phyloP scores from a whole-genome alignment of 2,329 filamentous ascomycete species.

The Aspergillus brunneoviolaceus region DNA sequence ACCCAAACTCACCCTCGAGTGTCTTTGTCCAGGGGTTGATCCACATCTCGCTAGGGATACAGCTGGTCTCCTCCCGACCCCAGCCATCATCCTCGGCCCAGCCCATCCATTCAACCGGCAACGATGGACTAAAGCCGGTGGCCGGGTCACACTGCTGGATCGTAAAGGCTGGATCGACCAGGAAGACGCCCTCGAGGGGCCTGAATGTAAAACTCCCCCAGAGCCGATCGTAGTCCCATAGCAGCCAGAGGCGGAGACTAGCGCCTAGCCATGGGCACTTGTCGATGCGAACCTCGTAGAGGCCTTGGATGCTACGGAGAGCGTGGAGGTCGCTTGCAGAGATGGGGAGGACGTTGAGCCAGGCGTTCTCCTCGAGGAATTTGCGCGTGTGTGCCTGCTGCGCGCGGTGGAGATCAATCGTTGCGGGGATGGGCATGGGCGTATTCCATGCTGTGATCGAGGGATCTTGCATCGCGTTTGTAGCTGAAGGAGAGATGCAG shows the following conservation, averaged over 20 bases:
- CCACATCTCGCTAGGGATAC: too few relatives aligned
- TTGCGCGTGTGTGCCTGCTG: too few relatives aligned
- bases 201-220: slow-evolving; percentile 11
- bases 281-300: slow-evolving; percentile 2
- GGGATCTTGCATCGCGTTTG: too few relatives aligned
- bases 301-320: slow-evolving; percentile 3
- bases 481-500: too few relatives aligned
- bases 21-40: too few relatives aligned
- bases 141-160: not conserved
- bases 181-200: not conserved
- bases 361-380: not conserved
- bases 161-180: slow-evolving; percentile 3
- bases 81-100: not conserved
- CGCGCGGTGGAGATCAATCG: too few relatives aligned
- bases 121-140: not conserved
- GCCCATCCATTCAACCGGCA: slow-evolving; percentile 7
- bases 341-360: not conserved
- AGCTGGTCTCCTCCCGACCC: too few relatives aligned
- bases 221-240: slow-evolving; percentile 14
- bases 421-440: too few relatives aligned
- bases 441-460: too few relatives aligned
- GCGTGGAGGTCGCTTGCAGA: not conserved
- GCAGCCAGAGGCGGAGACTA: not conserved
- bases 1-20: too few relatives aligned
- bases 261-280: not conserved